Base-by-base conservation (phyloP, 768 basidiomycete species). In the Nidularia pulvinata region DNA sequence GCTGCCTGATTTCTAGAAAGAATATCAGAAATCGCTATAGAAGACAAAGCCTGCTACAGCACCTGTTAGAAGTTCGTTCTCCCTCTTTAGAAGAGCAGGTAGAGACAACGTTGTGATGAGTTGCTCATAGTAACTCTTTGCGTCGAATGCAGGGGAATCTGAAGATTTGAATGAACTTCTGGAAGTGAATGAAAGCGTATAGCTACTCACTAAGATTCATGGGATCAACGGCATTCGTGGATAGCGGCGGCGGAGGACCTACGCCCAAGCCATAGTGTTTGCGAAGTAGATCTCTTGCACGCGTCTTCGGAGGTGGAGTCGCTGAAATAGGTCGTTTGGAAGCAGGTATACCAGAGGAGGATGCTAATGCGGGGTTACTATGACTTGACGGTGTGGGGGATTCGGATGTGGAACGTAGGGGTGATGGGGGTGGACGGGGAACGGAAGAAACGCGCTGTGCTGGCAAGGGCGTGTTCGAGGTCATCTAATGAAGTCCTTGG, bases 221-320 rank as follows among this genome's bases (percentile, higher is more conserved):
- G 11, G 91, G 89, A 65, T 93, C 92, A 50, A 77, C 76, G 33
- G 71, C 73, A 39, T 78, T 80, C 33, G 81, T 79, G 16, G 79
- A 75, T 1, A 76, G 61, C 19, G 89, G 81, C 3, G 81, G 76
- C 10, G 90, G 92, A 33, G 83, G 83, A 0, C 85, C 86, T n/a
- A 90, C 72, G 14, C 86, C 89, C 30, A 95, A 69, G 5, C 92
- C 91, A 77, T 95, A 95, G 63, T 95, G 93, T 59, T 91, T 92
- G 61, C 93, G 77, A 49, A 95, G 63, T 48, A 94, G 66, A 64
- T 93, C 91, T 59, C 88, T 77, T 10, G 92, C 92, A 13, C 86
- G 76, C 16, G 79, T 73, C 61, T 84, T 86, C 19, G 68, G 69
- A 2, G 64, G 66, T 33, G 74, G 72, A 16, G 39, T 42, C 11